phyloP scores from a whole-genome alignment of 768 basidiomycete genomes.

The Myochromella boudieri region DNA sequence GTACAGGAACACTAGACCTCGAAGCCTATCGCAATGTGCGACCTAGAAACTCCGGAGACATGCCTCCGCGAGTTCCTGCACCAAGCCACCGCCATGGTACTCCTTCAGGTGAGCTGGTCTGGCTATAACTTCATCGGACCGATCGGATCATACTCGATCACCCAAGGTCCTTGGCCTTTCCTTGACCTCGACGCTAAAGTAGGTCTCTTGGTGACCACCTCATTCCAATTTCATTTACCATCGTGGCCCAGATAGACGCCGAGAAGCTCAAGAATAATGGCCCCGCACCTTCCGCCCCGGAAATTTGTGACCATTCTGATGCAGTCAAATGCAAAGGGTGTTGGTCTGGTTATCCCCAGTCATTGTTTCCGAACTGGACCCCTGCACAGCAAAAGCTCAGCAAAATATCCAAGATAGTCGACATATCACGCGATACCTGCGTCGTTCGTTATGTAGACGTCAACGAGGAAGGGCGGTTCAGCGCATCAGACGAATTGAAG shows the following conservation, averaged over 20 bases:
- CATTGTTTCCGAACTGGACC: slow-evolving; percentile 58
- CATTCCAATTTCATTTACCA: no score
- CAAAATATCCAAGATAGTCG: slow-evolving; percentile 30
- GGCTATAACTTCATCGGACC: no score
- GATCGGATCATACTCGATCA: no score
- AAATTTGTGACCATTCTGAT: slow-evolving; percentile 24
- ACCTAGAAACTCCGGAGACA: slow-evolving; percentile 4
- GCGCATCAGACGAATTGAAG: slow-evolving; percentile 16
- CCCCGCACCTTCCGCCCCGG: slow-evolving; percentile 5
- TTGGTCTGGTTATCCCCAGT: slow-evolving; percentile 48
- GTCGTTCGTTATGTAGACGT: slow-evolving; percentile 41
- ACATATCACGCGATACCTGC: slow-evolving; percentile 21
- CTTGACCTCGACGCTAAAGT: slow-evolving; percentile 33
- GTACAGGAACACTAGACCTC: slow-evolving; percentile 11
- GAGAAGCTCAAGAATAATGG: slow-evolving; percentile 21
- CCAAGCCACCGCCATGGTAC: slow-evolving; percentile 39
- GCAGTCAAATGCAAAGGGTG: slow-evolving; percentile 22
- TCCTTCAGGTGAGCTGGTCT: slow-evolving; percentile 38
- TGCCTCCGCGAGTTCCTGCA: slow-evolving; percentile 27
- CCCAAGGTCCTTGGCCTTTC: slow-evolving; percentile 37
- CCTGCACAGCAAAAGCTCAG: slow-evolving; percentile 40
- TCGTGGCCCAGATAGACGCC: slow-evolving; percentile 23
- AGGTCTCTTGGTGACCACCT: no score
- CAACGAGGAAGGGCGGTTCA: slow-evolving; percentile 32
- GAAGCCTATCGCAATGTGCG: slow-evolving; percentile 10